Evolutionary conservation across 2,329 filamentous ascomycete genomes (phyloP), one percentile per base, ranked within the genome.

Genomic region (Moelleriella libera): DNA sequence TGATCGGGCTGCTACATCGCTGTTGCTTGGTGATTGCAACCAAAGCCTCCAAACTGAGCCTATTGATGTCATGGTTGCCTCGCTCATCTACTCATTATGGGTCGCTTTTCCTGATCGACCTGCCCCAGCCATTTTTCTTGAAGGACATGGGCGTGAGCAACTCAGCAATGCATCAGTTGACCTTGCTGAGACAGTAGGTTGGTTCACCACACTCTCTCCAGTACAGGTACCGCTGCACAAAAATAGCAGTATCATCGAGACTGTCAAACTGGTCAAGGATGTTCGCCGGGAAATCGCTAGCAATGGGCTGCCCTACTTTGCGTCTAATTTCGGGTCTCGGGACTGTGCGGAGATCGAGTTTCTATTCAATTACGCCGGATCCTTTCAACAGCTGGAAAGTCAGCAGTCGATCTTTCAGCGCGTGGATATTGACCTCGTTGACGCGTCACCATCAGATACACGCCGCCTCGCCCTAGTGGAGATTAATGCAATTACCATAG

Each of bases 301-400:
- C 41, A 14, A 43, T 9, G 28, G 41, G 8, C 41, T 37, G 32
- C 32, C 32, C 32, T 37, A 37, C 32, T 37, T 37, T 37, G 8
- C 32, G 32, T 37, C 32, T 8, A 8, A 37, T 8, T 37, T 37
- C 32, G 8, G 12, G 32, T 37, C 32, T 37, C 32, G 3, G 12
- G 32, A 37, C 12, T 37, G 32, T 12, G 32, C 8, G 12, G 32
- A 37, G 12, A 37, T 37, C 4, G 72, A 75, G 52, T 51, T 75
- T 2, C 55, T 69, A 0, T 72, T 75, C 59, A 74, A 75, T 53
- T 75, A 70, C 49, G 69, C 7, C 59, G 65, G 44, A 66, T n/a
- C 47, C 4, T 50, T 64, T 47, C 69, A 73, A 52, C 67, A 70
- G 41, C 58, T 71, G 3, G 68, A 72, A 47, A 55, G 60, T 1